Evolutionary conservation across 768 basidiomycete genomes (phyloP), one percentile per base, ranked within the genome.

Genomic region (Tulasnella sp.): DNA sequence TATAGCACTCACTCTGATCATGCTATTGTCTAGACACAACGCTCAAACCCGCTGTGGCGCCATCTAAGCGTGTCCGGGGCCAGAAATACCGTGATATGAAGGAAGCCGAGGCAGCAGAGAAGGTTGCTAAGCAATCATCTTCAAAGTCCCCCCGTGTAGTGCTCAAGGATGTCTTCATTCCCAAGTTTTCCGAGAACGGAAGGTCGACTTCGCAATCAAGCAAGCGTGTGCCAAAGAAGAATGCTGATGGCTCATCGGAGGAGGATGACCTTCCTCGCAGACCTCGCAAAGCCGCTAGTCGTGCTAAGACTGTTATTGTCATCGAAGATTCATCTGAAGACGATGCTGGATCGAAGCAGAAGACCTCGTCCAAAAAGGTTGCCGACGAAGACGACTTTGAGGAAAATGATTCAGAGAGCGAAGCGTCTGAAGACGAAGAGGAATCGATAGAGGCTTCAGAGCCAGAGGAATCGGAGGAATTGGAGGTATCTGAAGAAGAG

Each of bases 11-110:
- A 34, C 45, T n/a, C 48, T 42, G 19, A 41, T 33, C 39, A 12
- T 3, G 20, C 27, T 45, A 3, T n/a, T 43, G 29, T 16, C 16
- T 44, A 53, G 45, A 53, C 32, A 46, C 43, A 12, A 33, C 45
- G 22, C 44, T 53, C 24, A 24, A 49, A 20, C 43, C 41, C 10
- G 62, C 68, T 8, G 57, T 70, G 58, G 58, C 69, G 48, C 61
- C 72, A 52, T 50, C 55, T 6, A 89, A 87, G 61, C 75, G 87
- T 34, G 68, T 87, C 42, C 83, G 78, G 61, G 87, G 87, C 33
- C 81, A 78, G 61, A 68, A 73, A 2, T 87, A 87, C 62, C 76
- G 79, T 28, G 73, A 80, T 19, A 45, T 65, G 1, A 72, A 69
- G 28, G 71, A 70, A 56, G 62, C 63, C 61, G 69, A 55, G 37